Percentiles rank a stretch among this genome's conserved stretches.
Conservation (phyloP, 176 grass and related monocot genomes). For the Bothriochloa decipiens region DNA sequence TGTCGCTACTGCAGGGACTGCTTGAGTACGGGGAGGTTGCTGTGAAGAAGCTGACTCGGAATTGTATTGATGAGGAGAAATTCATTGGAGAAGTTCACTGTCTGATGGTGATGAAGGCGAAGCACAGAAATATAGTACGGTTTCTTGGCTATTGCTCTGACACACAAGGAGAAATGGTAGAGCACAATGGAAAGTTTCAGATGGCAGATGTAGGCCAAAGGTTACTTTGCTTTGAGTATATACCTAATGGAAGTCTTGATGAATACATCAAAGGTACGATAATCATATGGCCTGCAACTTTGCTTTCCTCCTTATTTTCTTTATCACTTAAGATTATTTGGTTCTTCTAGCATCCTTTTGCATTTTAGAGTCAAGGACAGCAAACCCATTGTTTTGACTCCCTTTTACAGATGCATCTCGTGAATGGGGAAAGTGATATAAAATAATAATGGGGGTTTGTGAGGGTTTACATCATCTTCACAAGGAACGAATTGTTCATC, state of each 20-base stretch:
- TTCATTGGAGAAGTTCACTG: not conserved
- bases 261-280: not conserved
- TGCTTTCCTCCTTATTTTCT: too few relatives aligned
- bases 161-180: not conserved
- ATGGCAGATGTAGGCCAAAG: not conserved
- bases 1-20: not conserved
- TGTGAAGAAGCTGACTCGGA: not conserved
- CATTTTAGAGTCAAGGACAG: too few relatives aligned
- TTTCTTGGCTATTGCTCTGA: conserved; percentile 4
- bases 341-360: too few relatives aligned
- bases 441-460: not conserved
- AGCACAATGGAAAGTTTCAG: not conserved
- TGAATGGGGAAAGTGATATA: not conserved
- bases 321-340: too few relatives aligned
- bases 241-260: not conserved
- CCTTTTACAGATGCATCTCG: not conserved
- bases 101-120: not conserved
- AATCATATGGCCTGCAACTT: not conserved
- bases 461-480: conserved; percentile 7
- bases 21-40: not conserved
- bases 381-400: not conserved
- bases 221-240: not conserved
- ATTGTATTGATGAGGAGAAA: not conserved
- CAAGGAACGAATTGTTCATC: not conserved
- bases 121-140: not conserved